Evolutionary conservation across 2,329 filamentous ascomycete species (phyloP), one percentile per base, ranked within the genome.

Genomic region (Ophiostoma piceae): DNA sequence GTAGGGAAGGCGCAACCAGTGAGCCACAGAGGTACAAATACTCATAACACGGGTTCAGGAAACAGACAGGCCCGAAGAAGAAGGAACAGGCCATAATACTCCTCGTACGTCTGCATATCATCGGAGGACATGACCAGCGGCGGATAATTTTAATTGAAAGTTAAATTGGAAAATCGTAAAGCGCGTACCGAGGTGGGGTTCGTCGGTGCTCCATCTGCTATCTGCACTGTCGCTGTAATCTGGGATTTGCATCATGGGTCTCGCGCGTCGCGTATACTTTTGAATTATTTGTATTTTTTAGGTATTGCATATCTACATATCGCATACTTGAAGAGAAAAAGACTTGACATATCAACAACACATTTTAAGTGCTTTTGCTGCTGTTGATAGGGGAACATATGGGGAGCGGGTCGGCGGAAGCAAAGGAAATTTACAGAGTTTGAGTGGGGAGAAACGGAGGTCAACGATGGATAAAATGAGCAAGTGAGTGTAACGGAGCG

Each of bases 171-270:
- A 64, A 65, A 39, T 39, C 35, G 35, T 5, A 39, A 22, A 22
- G 62, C 62, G 35, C 62, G 62, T 65, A 65, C 62, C 62, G 62
- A 41, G 62, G 62, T 65, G 62, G 62, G 60, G 60, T 37, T 37
- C 19, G 11, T 35, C 51, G n/a, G 51, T 26, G 22, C 5, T 32
- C 54, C n/a, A 60, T 60, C 26, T 29, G 35, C 57, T 57, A 57
- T 26, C n/a, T 57, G 51, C 51, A 57, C 51, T 57, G n/a, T 22
- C 19, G 35, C 35, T 60, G 22, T 14, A n/a, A 19, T 47, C 43
- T 47, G 16, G 19, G 57, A 62, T 29, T 62, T 62, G 26, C 54
- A 26, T 60, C 54, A n/a, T 60, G 22, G 51, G 51, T 22, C 51
- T 14, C 22, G 12, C 47, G 51, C 51, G 51, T 57, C 51, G 1